phyloP scores from a whole-genome alignment of 2,329 filamentous ascomycete species.

The Penicillium sp. region DNA sequence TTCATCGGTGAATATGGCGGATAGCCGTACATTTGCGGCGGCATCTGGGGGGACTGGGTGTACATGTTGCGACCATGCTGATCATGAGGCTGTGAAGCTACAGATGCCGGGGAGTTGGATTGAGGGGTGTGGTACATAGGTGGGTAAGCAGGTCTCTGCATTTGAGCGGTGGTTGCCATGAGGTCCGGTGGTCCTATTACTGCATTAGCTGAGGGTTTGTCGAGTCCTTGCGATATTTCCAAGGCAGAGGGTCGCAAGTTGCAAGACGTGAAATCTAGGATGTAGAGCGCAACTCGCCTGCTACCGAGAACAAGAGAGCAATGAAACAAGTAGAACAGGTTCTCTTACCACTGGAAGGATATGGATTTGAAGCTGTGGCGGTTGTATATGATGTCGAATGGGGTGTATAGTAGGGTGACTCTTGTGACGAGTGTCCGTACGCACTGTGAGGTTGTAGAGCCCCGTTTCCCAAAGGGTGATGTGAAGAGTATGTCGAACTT shows the following conservation, averaged over 20 bases:
- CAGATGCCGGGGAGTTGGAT: conserved; percentile 90
- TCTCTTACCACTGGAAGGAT: conserved; percentile 79
- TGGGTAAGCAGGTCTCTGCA: conserved; percentile 70
- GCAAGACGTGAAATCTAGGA: neutral
- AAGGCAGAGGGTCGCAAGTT: neutral
- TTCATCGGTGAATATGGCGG: conserved; percentile 57
- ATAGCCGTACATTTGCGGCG: conserved; percentile 82
- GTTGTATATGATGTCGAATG: conserved; percentile 83
- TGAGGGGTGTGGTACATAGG: conserved; percentile 95
- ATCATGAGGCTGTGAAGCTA: conserved; percentile 87
- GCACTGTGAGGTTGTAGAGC: conserved; percentile 55
- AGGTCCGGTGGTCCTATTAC: conserved; percentile 70
- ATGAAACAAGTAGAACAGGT: neutral
- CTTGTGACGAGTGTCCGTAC: conserved; percentile 71
- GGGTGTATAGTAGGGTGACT: conserved; percentile 73
- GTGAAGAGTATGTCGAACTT: conserved; percentile 33
- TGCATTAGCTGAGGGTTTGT: conserved; percentile 53
- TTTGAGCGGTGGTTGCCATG: conserved; percentile 66
- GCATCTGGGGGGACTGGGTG: conserved; percentile 76
- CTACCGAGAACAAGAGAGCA: too few relatives aligned
- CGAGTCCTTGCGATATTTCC: neutral
- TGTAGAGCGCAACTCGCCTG: conserved; percentile 25
- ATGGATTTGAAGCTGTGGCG: conserved; percentile 77
- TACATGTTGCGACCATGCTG: conserved; percentile 83
- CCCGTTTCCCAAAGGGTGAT: conserved; percentile 40